These are phyloP conservation scores for Beauveria bassiana DNA, from an alignment of 2,329 filamentous ascomycete genomes.

Conservation along the genomic window DNA sequence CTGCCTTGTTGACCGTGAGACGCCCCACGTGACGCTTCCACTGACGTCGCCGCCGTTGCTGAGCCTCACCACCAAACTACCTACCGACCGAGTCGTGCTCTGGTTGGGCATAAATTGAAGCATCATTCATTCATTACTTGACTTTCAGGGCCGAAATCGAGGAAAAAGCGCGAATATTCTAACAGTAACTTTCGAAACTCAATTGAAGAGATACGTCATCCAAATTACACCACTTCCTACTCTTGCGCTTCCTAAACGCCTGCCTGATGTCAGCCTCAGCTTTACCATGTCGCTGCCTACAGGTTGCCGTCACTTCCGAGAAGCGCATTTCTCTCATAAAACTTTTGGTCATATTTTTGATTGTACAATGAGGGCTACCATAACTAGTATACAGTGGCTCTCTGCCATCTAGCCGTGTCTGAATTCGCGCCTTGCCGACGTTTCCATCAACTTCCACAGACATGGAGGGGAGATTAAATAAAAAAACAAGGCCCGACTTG, in stretches of 20 bases:
- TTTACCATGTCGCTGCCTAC: background rate
- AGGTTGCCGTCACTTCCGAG: background rate
- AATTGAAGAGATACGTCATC: background rate
- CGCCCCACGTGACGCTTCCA: slow-evolving; percentile 24
- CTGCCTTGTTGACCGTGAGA: slow-evolving; percentile 22
- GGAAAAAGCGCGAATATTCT: too few species aligned
- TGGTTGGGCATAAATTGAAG: background rate
- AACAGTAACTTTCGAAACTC: too few species aligned
- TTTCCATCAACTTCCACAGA: slow-evolving; percentile 7
- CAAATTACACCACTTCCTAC: background rate
- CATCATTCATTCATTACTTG: background rate
- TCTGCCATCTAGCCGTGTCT: slow-evolving; percentile 5
- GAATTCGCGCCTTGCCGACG: background rate
- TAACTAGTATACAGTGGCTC: slow-evolving; percentile 25
- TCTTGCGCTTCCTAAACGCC: background rate
- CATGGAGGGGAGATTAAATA: slow-evolving; percentile 13
- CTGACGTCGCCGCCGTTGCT: slow-evolving; percentile 7
- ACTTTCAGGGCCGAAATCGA: too few species aligned
- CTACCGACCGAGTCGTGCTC: background rate
- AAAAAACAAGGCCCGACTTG: slow-evolving; percentile 20
- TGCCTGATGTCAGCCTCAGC: background rate
- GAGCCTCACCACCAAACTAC: slow-evolving; percentile 1
- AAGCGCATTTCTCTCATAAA: background rate
- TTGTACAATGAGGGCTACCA: slow-evolving; percentile 23
- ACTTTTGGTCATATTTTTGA: slow-evolving; percentile 19